Conservation (phyloP, 345 rosid genomes). For the Isatis tinctoria region DNA sequence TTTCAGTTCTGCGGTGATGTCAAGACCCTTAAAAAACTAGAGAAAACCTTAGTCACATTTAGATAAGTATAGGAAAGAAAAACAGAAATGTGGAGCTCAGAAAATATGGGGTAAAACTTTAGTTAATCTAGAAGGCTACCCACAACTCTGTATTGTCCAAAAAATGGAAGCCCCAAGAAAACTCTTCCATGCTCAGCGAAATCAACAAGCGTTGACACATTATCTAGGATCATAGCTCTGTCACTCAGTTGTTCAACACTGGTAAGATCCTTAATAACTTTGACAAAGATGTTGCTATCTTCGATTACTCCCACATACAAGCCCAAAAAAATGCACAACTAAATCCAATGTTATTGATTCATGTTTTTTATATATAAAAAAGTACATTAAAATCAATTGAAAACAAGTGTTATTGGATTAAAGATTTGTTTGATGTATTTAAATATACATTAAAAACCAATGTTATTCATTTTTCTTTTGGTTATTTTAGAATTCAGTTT, state of each 20-base stretch:
- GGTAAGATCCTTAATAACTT: slow-evolving; percentile 79
- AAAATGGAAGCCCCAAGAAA: slow-evolving; percentile 74
- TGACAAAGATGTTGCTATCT: slow-evolving; percentile 66
- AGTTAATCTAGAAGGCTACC: slow-evolving; percentile 7
- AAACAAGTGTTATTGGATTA: too few relatives aligned
- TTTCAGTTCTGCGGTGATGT: slow-evolving; percentile 74
- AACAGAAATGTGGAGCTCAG: neutral
- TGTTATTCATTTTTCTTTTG: too few relatives aligned
- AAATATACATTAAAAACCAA: too few relatives aligned
- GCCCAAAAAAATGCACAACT: too few relatives aligned
- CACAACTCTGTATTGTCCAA: slow-evolving; percentile 94
- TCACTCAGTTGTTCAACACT: slow-evolving; percentile 68
- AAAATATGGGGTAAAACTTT: neutral
- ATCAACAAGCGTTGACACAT: slow-evolving; percentile 82
- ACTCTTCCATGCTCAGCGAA: slow-evolving; percentile 96
- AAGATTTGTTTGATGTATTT: too few relatives aligned
- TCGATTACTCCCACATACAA: too few relatives aligned
- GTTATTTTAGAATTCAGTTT: too few relatives aligned
- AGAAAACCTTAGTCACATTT: slow-evolving; percentile 31
- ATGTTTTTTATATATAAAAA: too few relatives aligned
- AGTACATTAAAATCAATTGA: too few relatives aligned
- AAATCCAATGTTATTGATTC: too few relatives aligned
- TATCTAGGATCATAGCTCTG: slow-evolving; percentile 76
- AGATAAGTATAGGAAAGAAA: neutral
- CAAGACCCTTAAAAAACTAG: slow-evolving; percentile 76